These are phyloP conservation scores for Kondoa malvinella DNA, from an alignment of 768 basidiomycete species.

Conservation along the genomic window DNA sequence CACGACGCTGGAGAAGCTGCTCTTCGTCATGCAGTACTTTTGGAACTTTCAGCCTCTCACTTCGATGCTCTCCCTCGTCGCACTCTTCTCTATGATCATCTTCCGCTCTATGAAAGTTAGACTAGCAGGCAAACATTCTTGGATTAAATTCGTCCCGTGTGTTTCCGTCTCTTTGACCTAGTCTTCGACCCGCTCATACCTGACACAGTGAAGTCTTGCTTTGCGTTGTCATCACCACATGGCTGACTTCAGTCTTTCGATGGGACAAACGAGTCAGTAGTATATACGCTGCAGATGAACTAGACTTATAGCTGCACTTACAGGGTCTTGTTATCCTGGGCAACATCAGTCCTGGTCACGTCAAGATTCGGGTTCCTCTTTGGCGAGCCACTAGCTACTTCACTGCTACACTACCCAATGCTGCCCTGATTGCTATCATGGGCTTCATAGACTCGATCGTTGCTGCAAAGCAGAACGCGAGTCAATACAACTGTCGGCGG, in stretches of 20 bases:
- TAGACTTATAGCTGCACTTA: too few relatives aligned
- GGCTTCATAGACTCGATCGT: slow-evolving; percentile 92
- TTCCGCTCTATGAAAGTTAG: slow-evolving; percentile 37
- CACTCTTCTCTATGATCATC: slow-evolving; percentile 49
- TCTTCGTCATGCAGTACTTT: slow-evolving; percentile 51
- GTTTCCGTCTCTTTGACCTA: not conserved
- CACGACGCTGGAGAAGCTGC: slow-evolving; percentile 55
- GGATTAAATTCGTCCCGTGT: slow-evolving; percentile 51
- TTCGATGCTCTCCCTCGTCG: slow-evolving; percentile 53
- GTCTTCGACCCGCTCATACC: not conserved
- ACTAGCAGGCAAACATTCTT: slow-evolving; percentile 43
- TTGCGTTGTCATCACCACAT: slow-evolving; percentile 63
- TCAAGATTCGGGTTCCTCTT: slow-evolving; percentile 55
- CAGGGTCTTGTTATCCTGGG: slow-evolving; percentile 76
- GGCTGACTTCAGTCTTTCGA: slow-evolving; percentile 13
- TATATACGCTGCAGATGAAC: too few relatives aligned
- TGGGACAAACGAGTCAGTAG: slow-evolving; percentile 21
- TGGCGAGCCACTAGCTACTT: slow-evolving; percentile 38
- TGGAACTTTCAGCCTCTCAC: slow-evolving; percentile 44
- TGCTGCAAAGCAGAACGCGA: slow-evolving; percentile 79
- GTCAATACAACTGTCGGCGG: slow-evolving; percentile 71
- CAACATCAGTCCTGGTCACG: slow-evolving; percentile 44
- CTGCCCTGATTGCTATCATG: slow-evolving; percentile 43
- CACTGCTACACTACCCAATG: not conserved
- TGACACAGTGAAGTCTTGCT: slow-evolving; percentile 43